Evolutionary conservation across 2,329 filamentous ascomycete species (phyloP), one percentile per base, ranked within the genome.

Genomic region (Ascochyta koolunga): DNA sequence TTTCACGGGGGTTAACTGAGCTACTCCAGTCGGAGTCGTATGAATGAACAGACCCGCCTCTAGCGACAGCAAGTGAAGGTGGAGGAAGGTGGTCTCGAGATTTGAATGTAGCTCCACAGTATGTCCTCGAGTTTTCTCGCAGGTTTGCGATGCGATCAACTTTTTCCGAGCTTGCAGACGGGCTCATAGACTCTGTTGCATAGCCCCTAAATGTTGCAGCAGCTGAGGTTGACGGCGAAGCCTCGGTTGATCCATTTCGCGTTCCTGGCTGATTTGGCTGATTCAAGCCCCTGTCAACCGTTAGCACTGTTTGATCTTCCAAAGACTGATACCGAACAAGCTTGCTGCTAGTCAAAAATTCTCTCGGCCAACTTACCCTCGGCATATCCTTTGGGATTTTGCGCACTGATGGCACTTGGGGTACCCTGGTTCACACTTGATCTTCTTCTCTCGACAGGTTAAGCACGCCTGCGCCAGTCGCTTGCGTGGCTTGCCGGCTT

Each of bases 361-460:
- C 16, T 44, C 19, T 46, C 35, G 22, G 27, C 35, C 33, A 19
- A 75, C 73, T 70, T 64, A 74, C 72, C 90, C 90, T 75, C 88
- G 88, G 83, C 93, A 96, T 16, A 89, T 81, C 41, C 91, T 84
- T 50, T 92, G 91, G 69, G 93, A 93, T 77, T 96, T 96, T 71
- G 95, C 89, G 73, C 93, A 97, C 76, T 96, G 92, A 48, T 93
- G 85, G 66, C 93, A 97, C 64, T 91, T 91, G 33, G 90, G 90
- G 61, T 86, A 89, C 65, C 93, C 91, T 1, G 92, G 93, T 61
- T 96, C 91, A 69, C 93, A 97, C 75, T 96, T 96, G 78, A 97
- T 96, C 81, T 96, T 97, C 85, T 96, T 97, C 77, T 96, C 92
- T 44, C 93, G 86, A 73, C 93, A 97, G 11, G 91, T 95, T 54